Evolutionary conservation across 2,329 filamentous ascomycete species (phyloP).

Genomic region (Neurospora crassa): DNA sequence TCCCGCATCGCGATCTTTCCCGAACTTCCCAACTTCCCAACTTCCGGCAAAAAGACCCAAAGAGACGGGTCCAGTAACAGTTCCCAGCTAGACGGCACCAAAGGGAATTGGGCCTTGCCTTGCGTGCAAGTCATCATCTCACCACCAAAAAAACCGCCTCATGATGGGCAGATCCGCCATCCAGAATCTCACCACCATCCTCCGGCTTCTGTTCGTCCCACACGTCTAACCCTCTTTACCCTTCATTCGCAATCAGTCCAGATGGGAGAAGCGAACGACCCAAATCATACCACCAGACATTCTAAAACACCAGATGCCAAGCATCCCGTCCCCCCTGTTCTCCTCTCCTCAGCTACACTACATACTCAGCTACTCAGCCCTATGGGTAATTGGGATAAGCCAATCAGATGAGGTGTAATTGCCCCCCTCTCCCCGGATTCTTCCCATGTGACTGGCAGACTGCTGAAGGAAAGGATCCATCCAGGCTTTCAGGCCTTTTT

Average conservation of each 20-base stretch:
- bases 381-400: neutral
- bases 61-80: neutral
- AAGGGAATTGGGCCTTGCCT: neutral
- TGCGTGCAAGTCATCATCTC: neutral
- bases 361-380: neutral
- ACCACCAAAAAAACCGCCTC: neutral
- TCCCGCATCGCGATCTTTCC: constrained; percentile 1
- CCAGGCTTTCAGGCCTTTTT: neutral
- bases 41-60: neutral
- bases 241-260: neutral
- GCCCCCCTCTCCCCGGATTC: neutral
- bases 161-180: neutral
- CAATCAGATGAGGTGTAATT: neutral
- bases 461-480: neutral
- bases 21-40: neutral
- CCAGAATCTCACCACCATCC: neutral
- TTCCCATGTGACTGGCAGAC: neutral
- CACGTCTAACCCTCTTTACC: neutral
- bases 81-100: constrained; percentile 1
- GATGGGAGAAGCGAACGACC: neutral
- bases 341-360: neutral
- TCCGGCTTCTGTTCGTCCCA: neutral
- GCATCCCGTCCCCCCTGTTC: neutral
- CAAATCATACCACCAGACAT: neutral
- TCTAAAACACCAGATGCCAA: neutral